Evolutionary conservation across 257 asterid genomes (phyloP).

Genomic region (Oldenlandia corymbosa): DNA sequence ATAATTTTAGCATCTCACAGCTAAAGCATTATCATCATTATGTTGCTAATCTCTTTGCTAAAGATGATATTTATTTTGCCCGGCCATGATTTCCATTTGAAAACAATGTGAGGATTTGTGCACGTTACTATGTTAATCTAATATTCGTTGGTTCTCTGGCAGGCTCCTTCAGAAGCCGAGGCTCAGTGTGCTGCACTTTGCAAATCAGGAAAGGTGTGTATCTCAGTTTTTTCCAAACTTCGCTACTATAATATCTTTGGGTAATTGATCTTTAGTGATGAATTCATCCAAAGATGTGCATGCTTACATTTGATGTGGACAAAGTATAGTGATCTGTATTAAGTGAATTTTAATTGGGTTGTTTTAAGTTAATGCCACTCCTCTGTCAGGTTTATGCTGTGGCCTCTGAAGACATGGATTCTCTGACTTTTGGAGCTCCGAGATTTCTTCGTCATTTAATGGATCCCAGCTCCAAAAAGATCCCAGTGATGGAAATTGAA

Average conservation of each 20-base stretch:
- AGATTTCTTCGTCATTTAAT: conserved; percentile 91
- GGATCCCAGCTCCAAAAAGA: conserved; percentile 97
- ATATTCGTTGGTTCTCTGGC: conserved; percentile 16
- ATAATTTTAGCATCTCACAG: too few relatives aligned
- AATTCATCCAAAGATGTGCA: background rate
- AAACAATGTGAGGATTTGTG: background rate
- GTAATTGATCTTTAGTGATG: background rate
- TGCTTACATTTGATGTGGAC: background rate
- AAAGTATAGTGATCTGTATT: background rate
- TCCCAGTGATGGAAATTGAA: conserved; percentile 99
- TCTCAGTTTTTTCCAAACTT: conserved; percentile 5
- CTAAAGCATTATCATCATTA: conserved; percentile 8
- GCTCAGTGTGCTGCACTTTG: conserved; percentile 96
- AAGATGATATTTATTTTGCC: background rate
- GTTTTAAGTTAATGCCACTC: conserved; percentile 16
- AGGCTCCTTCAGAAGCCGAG: conserved; percentile 99
- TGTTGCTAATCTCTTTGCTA: background rate
- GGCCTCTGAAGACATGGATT: conserved; percentile 99
- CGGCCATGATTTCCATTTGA: background rate
- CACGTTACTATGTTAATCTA: background rate
- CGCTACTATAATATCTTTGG: conserved; percentile 1
- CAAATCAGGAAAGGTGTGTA: conserved; percentile 57
- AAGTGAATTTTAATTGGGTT: background rate
- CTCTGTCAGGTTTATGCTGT: conserved; percentile 79
- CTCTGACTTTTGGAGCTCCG: conserved; percentile 93